Base-by-base conservation (phyloP, 2,329 filamentous ascomycete genomes). In the Paecilomyces variotii region DNA sequence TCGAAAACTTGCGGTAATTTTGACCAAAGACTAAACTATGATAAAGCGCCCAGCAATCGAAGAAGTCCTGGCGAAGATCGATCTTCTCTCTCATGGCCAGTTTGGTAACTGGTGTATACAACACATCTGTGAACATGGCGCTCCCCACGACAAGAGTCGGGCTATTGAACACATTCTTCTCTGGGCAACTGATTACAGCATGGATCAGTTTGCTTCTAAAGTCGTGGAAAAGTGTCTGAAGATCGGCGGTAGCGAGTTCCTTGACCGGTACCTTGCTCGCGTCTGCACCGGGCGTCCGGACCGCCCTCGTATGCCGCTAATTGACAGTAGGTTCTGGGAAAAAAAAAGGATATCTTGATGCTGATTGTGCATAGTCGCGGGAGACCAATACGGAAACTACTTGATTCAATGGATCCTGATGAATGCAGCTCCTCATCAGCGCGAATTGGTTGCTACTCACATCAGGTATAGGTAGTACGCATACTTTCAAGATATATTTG, bases 61-160 rank as follows among this genome's bases (percentile, higher is more conserved):
- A 73, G 94, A 99, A 74, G 94, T 99, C 45, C 84, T 99, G 58
- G 85, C 84, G 61, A 97, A 94, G 72, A 96, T 99, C 67, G 91
- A 99, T 76, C 89, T 96, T 62, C 91, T 99, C 69, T 90, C 94
- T 60, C 93, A 97, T 72, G 94, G 94, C 27, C 94, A 99, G 72
- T 99, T 99, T 71, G 94, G 94, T 58, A 99, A 99, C 74, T 99
- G 94, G 94, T 99, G 94, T 78, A 97, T 99, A 68, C 94, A 99
- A 77, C 94, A 99, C 76, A 91, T 99, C 67, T 99, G 94, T 76
- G 94, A 99, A 75, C 94, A 99, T 71, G 93, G 95, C 55, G 88
- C 88, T 59, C 89, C 92, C 32, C 87, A 88, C 49, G 95, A 99
- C 75, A 92, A 93, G 67, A 93, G 88, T 75, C 88, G 92, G 65